Evolutionary conservation across 768 basidiomycete species (phyloP).

Genomic region (Mycena rosella): DNA sequence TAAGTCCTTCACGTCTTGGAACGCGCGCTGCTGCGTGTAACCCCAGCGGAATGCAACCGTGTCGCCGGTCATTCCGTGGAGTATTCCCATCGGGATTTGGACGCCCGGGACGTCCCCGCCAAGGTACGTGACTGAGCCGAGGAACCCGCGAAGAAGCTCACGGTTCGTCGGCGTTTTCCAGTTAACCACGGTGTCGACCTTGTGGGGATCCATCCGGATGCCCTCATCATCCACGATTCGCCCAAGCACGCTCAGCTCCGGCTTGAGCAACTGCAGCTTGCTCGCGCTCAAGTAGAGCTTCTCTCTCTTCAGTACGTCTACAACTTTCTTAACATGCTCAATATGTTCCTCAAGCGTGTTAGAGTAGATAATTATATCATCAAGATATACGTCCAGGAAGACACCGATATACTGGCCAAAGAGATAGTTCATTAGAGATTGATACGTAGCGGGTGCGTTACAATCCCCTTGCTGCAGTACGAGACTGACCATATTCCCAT

Average conservation of each 20-base stretch:
- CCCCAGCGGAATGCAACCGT: not conserved
- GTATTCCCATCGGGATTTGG: not conserved
- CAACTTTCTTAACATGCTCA: constrained; percentile 43
- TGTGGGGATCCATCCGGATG: constrained; percentile 35
- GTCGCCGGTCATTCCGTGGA: not conserved
- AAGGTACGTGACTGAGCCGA: not conserved
- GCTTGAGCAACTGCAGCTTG: not conserved
- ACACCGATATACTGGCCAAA: not conserved
- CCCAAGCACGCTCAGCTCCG: not conserved
- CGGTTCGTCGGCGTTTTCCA: constrained; percentile 6
- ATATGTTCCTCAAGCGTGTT: constrained; percentile 50
- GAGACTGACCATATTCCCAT: not conserved
- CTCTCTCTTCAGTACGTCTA: constrained; percentile 43
- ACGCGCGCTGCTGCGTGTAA: not conserved
- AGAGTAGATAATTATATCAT: constrained; percentile 36
- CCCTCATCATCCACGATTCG: not conserved
- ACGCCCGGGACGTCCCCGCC: not conserved
- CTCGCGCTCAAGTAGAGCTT: constrained; percentile 46
- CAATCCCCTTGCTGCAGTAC: not conserved
- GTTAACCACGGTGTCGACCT: not conserved
- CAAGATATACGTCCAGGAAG: not conserved
- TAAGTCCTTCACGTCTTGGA: not conserved
- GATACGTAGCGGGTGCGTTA: not conserved
- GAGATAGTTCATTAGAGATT: not conserved
- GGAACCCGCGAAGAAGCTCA: not conserved